Percentiles rank a stretch among this genome's conserved stretches.
phyloP scores from a whole-genome alignment of 2,329 filamentous ascomycete genomes.

The Pseudocercospora macadamiae region DNA sequence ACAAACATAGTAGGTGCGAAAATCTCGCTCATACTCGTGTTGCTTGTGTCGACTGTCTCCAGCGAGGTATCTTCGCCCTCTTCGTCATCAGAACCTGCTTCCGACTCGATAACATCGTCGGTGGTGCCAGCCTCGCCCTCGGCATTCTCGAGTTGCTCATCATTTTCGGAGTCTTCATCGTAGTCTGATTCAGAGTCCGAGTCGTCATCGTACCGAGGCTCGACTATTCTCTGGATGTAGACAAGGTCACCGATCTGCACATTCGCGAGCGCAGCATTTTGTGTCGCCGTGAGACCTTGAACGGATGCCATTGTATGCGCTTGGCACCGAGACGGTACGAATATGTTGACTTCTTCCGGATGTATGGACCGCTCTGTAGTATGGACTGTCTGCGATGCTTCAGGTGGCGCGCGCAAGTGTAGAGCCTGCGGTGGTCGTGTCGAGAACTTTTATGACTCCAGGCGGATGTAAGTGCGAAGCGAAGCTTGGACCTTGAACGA shows the following conservation, averaged over 20 bases:
- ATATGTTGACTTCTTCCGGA: background rate
- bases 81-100: constrained; percentile 6
- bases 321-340: background rate
- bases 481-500: too few species aligned
- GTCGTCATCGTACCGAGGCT: constrained; percentile 13
- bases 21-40: constrained; percentile 6
- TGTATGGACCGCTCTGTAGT: too few species aligned
- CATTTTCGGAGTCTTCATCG: constrained; percentile 14
- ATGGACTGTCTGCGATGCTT: too few species aligned
- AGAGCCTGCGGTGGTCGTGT: too few species aligned
- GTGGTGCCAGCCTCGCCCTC: constrained; percentile 9
- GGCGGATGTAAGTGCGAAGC: too few species aligned
- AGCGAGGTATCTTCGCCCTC: background rate
- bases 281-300: constrained; percentile 21
- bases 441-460: too few species aligned
- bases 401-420: too few species aligned
- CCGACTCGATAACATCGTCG: background rate
- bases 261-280: constrained; percentile 16
- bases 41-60: constrained; percentile 8
- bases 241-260: constrained; percentile 27
- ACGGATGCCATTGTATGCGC: constrained; percentile 24
- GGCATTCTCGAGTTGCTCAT: constrained; percentile 14
- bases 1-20: constrained; percentile 18
- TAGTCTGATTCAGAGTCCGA: constrained; percentile 14
- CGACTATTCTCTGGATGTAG: constrained; percentile 17